Evolutionary conservation across 805 yeast species (phyloP).

Genomic region (Zygoascus tannicola): DNA sequence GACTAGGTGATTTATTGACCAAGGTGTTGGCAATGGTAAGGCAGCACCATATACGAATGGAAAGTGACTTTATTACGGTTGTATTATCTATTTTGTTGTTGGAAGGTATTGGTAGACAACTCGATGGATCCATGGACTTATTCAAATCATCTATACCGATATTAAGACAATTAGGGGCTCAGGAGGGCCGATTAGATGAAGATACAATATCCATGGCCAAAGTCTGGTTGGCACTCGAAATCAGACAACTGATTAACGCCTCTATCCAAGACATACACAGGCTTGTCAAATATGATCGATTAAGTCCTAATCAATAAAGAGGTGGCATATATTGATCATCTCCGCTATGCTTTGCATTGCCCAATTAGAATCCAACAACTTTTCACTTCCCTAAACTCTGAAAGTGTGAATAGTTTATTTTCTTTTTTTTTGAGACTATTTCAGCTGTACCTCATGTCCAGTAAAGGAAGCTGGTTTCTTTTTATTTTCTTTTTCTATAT

Average conservation of each 20-base stretch:
- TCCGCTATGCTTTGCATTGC: no score
- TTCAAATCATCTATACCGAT: slow-evolving; percentile 91
- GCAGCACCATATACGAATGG: slow-evolving; percentile 92
- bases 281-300: slow-evolving; percentile 53
- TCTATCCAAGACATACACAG: slow-evolving; percentile 59
- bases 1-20: slow-evolving; percentile 84
- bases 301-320: slow-evolving; percentile 57
- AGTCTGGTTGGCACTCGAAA: slow-evolving; percentile 86
- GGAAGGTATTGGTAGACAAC: slow-evolving; percentile 92
- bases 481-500: no score
- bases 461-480: no score
- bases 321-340: no score
- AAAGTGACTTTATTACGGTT: slow-evolving; percentile 91
- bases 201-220: slow-evolving; percentile 73
- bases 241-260: slow-evolving; percentile 74
- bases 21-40: slow-evolving; percentile 87
- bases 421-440: no score
- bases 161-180: slow-evolving; percentile 62
- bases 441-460: no score
- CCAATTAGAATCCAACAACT: no score
- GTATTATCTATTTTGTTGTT: slow-evolving; percentile 84
- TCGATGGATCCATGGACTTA: slow-evolving; percentile 86
- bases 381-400: no score
- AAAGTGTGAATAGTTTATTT: no score
- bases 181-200: slow-evolving; percentile 43